A percentile compares a stretch with the other conserved stretches of the same genome.
These are phyloP conservation scores for Lactarius psammicola DNA, from an alignment of 768 basidiomycete genomes.

Conservation along the genomic window DNA sequence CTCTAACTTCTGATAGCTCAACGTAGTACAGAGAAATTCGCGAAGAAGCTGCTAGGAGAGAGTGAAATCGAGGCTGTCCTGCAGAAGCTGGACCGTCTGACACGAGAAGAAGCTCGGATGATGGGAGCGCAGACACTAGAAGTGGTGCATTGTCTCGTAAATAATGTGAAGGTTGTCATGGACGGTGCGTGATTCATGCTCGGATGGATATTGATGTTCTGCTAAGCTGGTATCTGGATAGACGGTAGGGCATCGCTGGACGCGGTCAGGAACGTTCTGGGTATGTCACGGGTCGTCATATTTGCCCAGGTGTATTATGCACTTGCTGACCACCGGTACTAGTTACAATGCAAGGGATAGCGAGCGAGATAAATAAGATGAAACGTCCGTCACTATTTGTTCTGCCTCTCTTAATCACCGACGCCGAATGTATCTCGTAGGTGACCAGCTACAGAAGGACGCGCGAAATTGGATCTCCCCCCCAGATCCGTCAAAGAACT, in stretches of 20 bases:
- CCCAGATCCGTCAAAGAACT: neutral
- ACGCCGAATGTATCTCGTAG: neutral
- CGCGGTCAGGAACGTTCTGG: neutral
- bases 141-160: neutral
- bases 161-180: neutral
- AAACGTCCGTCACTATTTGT: neutral
- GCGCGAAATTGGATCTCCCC: neutral
- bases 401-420: neutral
- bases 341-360: slow-evolving; percentile 5
- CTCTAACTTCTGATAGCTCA: neutral
- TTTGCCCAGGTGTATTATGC: neutral
- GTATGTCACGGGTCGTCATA: neutral
- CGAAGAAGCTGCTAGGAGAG: neutral
- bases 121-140: neutral
- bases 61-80: neutral
- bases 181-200: neutral
- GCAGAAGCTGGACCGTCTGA: neutral
- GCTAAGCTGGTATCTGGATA: neutral
- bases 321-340: neutral
- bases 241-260: neutral
- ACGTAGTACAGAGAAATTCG: neutral
- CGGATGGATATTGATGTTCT: neutral
- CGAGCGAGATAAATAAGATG: neutral
- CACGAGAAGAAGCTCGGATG: neutral
- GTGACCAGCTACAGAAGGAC: neutral